Conservation (phyloP, 495 filamentous ascomycete genomes). For the Cudoniella acicularis region DNA sequence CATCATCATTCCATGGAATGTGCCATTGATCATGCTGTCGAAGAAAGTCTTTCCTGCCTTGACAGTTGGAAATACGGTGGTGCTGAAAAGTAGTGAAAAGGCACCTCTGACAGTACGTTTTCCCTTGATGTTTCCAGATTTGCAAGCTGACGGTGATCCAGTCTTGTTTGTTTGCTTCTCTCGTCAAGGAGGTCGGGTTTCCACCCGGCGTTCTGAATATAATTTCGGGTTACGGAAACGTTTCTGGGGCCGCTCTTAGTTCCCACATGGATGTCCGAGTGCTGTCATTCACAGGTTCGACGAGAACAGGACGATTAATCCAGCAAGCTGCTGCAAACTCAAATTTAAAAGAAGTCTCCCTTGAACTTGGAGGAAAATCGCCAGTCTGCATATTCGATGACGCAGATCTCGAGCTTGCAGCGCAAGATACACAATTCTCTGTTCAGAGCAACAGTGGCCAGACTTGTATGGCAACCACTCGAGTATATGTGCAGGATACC, state of each 20-base stretch:
- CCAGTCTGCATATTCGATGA: conserved; percentile 96
- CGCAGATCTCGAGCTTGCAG: conserved; percentile 89
- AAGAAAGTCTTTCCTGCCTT: conserved; percentile 54
- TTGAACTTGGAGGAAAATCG: conserved; percentile 96
- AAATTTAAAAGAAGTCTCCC: conserved; percentile 96
- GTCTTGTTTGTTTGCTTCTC: conserved; percentile 69
- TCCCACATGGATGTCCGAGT: conserved; percentile 97
- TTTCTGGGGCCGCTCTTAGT: conserved; percentile 83
- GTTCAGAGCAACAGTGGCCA: conserved; percentile 98
- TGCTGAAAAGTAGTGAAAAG: conserved; percentile 74
- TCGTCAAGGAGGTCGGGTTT: conserved; percentile 91
- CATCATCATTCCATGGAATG: conserved; percentile 52
- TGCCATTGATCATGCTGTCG: conserved; percentile 29
- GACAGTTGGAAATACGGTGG: conserved; percentile 70
- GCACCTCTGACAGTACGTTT: conserved; percentile 60
- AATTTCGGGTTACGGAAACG: conserved; percentile 83
- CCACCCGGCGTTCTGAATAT: conserved; percentile 92
- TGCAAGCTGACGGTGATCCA: conserved; percentile 91
- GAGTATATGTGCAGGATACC: conserved; percentile 18
- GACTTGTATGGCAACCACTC: conserved; percentile 86
- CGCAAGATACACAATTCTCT: conserved; percentile 94
- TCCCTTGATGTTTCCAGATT: conserved; percentile 72
- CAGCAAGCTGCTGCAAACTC: conserved; percentile 91
- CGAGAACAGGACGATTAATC: conserved; percentile 79
- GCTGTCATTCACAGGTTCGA: conserved; percentile 95